Conservation (phyloP, 192 early-diverging fungal genomes). For the Coemansia sp. region DNA sequence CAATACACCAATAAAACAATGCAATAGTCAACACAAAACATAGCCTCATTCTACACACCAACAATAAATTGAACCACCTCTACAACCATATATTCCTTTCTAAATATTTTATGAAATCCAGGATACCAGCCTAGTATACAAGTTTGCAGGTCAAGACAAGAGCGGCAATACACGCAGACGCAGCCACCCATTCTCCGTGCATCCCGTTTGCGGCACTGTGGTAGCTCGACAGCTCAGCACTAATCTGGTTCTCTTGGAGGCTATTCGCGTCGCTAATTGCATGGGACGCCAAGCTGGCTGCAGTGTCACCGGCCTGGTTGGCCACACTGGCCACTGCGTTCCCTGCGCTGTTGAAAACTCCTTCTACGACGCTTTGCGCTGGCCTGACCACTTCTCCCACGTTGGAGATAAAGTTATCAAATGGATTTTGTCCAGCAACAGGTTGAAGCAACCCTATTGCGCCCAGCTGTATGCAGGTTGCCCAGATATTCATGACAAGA, state of each 20-base stretch:
- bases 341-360: conserved; percentile 11
- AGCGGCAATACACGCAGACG: not conserved
- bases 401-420: conserved; percentile 1
- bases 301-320: conserved; percentile 18
- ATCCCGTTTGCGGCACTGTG: conserved; percentile 1
- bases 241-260: conserved; percentile 23
- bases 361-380: conserved; percentile 17
- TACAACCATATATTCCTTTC: not conserved
- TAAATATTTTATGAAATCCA: not conserved
- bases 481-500: conserved; percentile 8
- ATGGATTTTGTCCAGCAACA: not conserved
- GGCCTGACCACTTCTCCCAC: conserved; percentile 7
- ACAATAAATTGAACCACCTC: not conserved
- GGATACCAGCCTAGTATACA: not conserved
- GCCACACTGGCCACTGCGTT: conserved; percentile 23
- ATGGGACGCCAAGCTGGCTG: conserved; percentile 18
- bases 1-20: too few species aligned
- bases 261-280: conserved; percentile 13
- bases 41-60: too few species aligned
- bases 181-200: conserved; percentile 1
- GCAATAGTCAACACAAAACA: too few species aligned
- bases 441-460: not conserved
- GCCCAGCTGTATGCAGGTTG: not conserved
- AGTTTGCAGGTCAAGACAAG: not conserved
- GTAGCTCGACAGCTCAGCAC: conserved; percentile 32